Percentiles rank a stretch among this genome's conserved stretches.
Evolutionary conservation across 106 monocot species (phyloP).

Genomic region (Dendrobium officinale): DNA sequence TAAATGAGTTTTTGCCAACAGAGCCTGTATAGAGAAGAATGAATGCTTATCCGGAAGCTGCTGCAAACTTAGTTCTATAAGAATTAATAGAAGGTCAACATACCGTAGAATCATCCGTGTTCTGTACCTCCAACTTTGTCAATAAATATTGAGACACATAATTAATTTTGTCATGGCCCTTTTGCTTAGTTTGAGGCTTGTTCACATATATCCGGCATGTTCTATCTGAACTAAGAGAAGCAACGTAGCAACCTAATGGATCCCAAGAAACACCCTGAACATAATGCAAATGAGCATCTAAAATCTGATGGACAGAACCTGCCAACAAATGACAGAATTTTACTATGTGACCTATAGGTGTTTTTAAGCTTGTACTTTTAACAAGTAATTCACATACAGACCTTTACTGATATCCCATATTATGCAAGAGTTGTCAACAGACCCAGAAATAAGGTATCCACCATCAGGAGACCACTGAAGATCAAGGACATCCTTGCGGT

Average conservation of each 20-base stretch:
- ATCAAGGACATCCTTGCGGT: conserved; percentile 91
- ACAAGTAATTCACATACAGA: conserved; percentile 4
- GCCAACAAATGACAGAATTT: conserved; percentile 12
- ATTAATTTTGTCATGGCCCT: conserved; percentile 59
- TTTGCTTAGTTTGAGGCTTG: conserved; percentile 55
- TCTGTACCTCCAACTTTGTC: conserved; percentile 41
- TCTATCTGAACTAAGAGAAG: conserved; percentile 92
- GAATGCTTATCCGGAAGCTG: neutral
- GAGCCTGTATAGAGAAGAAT: conserved; percentile 26
- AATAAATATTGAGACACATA: conserved; percentile 76
- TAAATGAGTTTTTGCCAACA: conserved; percentile 43
- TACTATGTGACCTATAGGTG: neutral
- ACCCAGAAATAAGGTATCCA: conserved; percentile 66
- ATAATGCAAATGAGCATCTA: conserved; percentile 90
- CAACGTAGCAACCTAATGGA: conserved; percentile 79
- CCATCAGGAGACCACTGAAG: conserved; percentile 80
- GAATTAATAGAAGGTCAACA: neutral
- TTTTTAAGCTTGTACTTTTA: conserved; percentile 2
- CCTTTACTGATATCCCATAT: conserved; percentile 88
- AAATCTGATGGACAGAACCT: conserved; percentile 86
- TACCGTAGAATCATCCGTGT: conserved; percentile 71
- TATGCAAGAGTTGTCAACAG: conserved; percentile 87
- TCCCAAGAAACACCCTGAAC: conserved; percentile 99
- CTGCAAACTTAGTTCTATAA: neutral
- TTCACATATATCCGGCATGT: conserved; percentile 78